Evolutionary conservation across 805 yeast genomes (phyloP), one percentile per base, ranked within the genome.

Genomic region (Starmerella riodocensis): DNA sequence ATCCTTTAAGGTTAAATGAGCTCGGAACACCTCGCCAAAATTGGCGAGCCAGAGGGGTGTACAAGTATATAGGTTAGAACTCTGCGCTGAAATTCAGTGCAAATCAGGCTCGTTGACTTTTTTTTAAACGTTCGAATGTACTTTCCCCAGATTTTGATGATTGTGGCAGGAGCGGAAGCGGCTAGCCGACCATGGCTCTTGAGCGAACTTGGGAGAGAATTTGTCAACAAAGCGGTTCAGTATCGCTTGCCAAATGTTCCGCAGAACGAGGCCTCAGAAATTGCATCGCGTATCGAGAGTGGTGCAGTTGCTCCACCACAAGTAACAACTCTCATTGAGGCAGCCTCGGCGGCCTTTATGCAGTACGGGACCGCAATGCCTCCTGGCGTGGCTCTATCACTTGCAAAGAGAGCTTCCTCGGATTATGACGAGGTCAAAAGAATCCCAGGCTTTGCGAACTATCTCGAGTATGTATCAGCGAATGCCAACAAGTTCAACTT

Each of bases 131-230:
- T n/a, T n/a, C n/a, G n/a, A n/a, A n/a, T n/a, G n/a, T n/a, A n/a
- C n/a, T n/a, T n/a, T n/a, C n/a, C n/a, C n/a, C n/a, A n/a, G n/a
- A n/a, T n/a, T n/a, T n/a, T n/a, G n/a, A n/a, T n/a, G n/a, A n/a
- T n/a, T n/a, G n/a, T n/a, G n/a, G n/a, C n/a, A n/a, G n/a, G n/a
- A n/a, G n/a, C n/a, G n/a, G n/a, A n/a, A n/a, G n/a, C n/a, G n/a
- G n/a, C n/a, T n/a, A n/a, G n/a, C n/a, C 41, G 43, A 22, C 50
- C 52, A 4, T 47, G 52, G 50, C 35, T 41, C 18, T 26, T 46
- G 24, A 29, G 32, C 21, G 32, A 37, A 24, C 26, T 47, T 17
- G 38, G 52, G 19, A 28, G 29, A 7, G 24, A 6, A 13, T 25
- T 41, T 4, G 34, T 48, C 19, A 16, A 35, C 11, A 12, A 32